These are phyloP conservation scores for Thermomucor indicae-seudaticae DNA, from an alignment of 371 early-diverging fungal genomes.

Conservation along the genomic window DNA sequence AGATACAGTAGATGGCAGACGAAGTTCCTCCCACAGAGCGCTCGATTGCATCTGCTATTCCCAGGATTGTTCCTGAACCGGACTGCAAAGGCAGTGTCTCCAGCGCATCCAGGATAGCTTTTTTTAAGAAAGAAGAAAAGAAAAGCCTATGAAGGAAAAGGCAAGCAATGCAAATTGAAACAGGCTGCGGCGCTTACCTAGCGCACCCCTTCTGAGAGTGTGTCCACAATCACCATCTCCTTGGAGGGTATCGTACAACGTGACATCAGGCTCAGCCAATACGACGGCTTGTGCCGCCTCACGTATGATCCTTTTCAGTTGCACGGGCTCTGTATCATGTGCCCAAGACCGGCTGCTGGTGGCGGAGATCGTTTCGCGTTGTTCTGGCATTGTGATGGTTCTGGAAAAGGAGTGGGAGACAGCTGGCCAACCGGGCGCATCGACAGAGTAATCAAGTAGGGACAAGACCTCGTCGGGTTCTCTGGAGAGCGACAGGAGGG, in stretches of 20 bases:
- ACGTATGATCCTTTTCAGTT: constrained; percentile 30
- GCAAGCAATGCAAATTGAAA: too few relatives aligned
- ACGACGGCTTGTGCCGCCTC: constrained; percentile 53
- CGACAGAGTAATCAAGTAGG: constrained; percentile 43
- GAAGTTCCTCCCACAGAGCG: constrained; percentile 76
- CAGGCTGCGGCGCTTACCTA: too few relatives aligned
- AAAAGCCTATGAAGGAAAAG: neutral
- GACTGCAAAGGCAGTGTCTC: constrained; percentile 15
- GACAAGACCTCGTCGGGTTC: constrained; percentile 21
- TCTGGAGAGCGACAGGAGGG: constrained; percentile 44
- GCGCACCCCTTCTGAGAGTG: constrained; percentile 65
- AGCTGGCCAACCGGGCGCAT: constrained; percentile 56
- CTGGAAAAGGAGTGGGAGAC: constrained; percentile 6
- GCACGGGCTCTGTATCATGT: neutral
- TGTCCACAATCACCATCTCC: constrained; percentile 87
- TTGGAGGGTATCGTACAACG: constrained; percentile 62
- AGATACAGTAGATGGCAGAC: constrained; percentile 74
- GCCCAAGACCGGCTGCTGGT: too few relatives aligned
- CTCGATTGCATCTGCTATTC: constrained; percentile 64
- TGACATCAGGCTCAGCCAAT: constrained; percentile 66
- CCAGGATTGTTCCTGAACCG: constrained; percentile 20
- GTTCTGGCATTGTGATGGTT: neutral
- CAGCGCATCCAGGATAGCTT: constrained; percentile 30
- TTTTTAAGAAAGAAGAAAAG: neutral
- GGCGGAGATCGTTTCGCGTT: neutral